These are phyloP conservation scores for Canavalia gladiata DNA, from an alignment of 306 rosid species.

Conservation along the genomic window DNA sequence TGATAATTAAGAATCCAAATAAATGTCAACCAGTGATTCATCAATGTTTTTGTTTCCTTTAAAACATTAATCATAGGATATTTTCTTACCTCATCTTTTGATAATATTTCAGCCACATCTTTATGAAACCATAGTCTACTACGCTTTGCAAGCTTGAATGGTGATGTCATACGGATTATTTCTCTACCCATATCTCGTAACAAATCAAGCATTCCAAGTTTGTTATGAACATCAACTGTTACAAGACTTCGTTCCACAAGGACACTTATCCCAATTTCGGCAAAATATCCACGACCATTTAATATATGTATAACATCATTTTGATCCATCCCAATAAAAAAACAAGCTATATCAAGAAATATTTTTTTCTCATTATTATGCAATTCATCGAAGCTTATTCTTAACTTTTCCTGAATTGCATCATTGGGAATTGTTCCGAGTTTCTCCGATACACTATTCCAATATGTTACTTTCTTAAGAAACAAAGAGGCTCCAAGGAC, in stretches of 20 bases:
- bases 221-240: neutral
- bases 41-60: neutral
- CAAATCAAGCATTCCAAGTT: slow-evolving; percentile 29
- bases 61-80: neutral
- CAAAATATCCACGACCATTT: neutral
- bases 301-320: neutral
- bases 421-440: neutral
- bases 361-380: neutral
- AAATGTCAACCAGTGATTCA: neutral
- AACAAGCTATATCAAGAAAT: slow-evolving; percentile 43
- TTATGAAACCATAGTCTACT: slow-evolving; percentile 15
- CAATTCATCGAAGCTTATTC: slow-evolving; percentile 6
- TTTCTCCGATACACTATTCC: neutral
- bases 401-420: neutral
- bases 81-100: neutral
- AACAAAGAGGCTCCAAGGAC: slow-evolving; percentile 6
- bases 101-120: neutral
- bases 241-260: neutral
- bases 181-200: slow-evolving; percentile 37
- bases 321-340: neutral
- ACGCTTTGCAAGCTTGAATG: neutral
- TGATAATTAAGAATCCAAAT: neutral
- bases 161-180: neutral
- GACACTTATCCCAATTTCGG: neutral
- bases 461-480: neutral